Evolutionary conservation across 257 asterid species (phyloP).

Genomic region (Avicennia marina): DNA sequence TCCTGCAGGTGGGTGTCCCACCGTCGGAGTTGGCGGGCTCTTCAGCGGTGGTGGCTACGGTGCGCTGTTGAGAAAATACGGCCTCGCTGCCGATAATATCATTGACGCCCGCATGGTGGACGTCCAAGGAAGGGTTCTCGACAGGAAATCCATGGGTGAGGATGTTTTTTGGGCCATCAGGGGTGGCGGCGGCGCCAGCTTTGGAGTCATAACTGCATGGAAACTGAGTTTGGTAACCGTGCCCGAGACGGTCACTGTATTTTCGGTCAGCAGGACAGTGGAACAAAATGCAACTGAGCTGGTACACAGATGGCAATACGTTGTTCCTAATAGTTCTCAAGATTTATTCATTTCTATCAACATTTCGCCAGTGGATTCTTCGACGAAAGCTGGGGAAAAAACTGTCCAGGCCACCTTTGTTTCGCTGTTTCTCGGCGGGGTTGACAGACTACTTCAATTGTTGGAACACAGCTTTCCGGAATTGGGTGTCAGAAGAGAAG

Average conservation of each 20-base stretch:
- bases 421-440: slow-evolving; percentile 28
- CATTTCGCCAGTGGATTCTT: not conserved
- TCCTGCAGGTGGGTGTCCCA: slow-evolving; percentile 35
- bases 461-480: slow-evolving; percentile 28
- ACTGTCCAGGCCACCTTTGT: slow-evolving; percentile 14
- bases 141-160: slow-evolving; percentile 30
- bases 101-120: slow-evolving; percentile 32
- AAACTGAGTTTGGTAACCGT: slow-evolving; percentile 27
- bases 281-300: slow-evolving; percentile 23
- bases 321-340: slow-evolving; percentile 6
- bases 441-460: slow-evolving; percentile 14
- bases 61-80: slow-evolving; percentile 25
- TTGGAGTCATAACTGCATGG: slow-evolving; percentile 32
- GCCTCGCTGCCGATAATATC: slow-evolving; percentile 30
- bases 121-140: slow-evolving; percentile 26
- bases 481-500: slow-evolving; percentile 26
- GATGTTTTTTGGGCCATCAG: slow-evolving; percentile 37
- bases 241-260: slow-evolving; percentile 31
- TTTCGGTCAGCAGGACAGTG: slow-evolving; percentile 11
- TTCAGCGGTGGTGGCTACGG: slow-evolving; percentile 48
- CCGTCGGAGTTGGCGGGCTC: slow-evolving; percentile 34
- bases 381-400: slow-evolving; percentile 14
- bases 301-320: slow-evolving; percentile 23
- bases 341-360: slow-evolving; percentile 22
- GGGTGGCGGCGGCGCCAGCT: slow-evolving; percentile 37